Base-by-base conservation (phyloP, 2,329 filamentous ascomycete species). In the Colletotrichum australisinense region DNA sequence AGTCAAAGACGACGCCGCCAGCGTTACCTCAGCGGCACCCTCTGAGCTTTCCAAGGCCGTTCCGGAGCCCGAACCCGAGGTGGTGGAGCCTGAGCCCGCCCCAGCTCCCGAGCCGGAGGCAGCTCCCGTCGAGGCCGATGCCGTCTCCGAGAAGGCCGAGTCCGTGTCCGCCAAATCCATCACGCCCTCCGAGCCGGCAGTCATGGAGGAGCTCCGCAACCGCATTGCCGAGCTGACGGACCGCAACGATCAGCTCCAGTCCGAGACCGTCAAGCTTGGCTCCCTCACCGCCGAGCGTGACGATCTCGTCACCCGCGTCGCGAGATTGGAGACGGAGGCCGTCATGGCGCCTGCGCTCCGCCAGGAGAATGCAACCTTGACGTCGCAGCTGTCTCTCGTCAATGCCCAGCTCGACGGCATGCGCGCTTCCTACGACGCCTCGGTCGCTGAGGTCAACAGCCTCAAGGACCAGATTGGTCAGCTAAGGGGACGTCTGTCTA, bases 211-310 rank as follows among this genome's bases (percentile, higher is more conserved):
- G 63, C 72, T 74, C 57, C 68, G 72, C 49, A 56, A 72, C 4
- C 73, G 71, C n/a, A 71, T 73, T 52, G 63, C 68, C 26, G 74
- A 75, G 19, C 74, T 75, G 12, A 65, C 73, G 42, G 63, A 65
- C 19, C 74, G 73, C 26, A 75, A 75, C 69, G 65, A 72, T 4
- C 62, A 69, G 58, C 73, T 75, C 14, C 65, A 75, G 19, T 63
- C 57, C 12, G 65, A 75, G 30, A 72, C 69, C 1, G 56, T 66
- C 16, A 62, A 52, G 30, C 63, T 75, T 14, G 66, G 63, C 30
- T 60, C 69, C n/a, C 69, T 75, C 11, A 73, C 69, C 12, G 62
- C 73, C 2, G 74, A 75, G 58, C 60, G 73, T 12, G 72, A 74
- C 26, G 74, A 64, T 4, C 59, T 75, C 28, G 74, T 22, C 9